These are phyloP conservation scores for Kwoniella newhampshirensis DNA, from an alignment of 768 basidiomycete genomes.

Conservation along the genomic window DNA sequence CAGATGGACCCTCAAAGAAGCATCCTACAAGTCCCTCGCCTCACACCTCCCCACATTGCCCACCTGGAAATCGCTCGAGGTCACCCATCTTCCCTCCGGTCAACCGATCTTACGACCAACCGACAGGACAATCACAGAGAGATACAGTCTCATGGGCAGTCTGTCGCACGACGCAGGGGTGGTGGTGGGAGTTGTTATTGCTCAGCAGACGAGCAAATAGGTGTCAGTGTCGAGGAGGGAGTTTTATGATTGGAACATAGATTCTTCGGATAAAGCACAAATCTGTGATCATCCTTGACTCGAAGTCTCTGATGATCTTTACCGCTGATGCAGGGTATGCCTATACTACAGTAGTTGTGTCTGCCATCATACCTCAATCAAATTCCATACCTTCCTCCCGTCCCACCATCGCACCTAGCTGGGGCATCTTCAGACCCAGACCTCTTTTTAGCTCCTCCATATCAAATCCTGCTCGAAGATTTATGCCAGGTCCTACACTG, in stretches of 20 bases:
- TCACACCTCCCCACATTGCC: constrained; percentile 11
- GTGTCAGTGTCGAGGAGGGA: not conserved
- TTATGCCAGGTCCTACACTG: too few relatives aligned
- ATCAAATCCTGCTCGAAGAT: not conserved
- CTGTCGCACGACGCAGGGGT: constrained; percentile 43
- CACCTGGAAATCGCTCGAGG: constrained; percentile 27
- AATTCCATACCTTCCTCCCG: not conserved
- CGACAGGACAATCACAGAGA: not conserved
- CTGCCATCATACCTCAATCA: not conserved
- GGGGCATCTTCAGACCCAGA: not conserved
- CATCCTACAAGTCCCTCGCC: constrained; percentile 43
- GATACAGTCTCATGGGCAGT: constrained; percentile 24
- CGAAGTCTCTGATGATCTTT: too few relatives aligned
- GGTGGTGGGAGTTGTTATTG: constrained; percentile 42
- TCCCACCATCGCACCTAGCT: too few relatives aligned
- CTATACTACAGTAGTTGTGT: too few relatives aligned
- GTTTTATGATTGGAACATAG: not conserved
- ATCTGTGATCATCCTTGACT: too few relatives aligned
- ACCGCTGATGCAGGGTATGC: not conserved
- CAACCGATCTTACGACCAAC: constrained; percentile 13
- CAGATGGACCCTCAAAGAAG: constrained; percentile 49
- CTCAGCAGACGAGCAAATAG: constrained; percentile 15
- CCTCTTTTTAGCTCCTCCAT: not conserved
- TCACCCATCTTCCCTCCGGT: constrained; percentile 13
- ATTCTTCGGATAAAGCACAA: too few relatives aligned